phyloP scores from a whole-genome alignment of 371 early-diverging fungal genomes.

The Syncephalastrum monosporum region DNA sequence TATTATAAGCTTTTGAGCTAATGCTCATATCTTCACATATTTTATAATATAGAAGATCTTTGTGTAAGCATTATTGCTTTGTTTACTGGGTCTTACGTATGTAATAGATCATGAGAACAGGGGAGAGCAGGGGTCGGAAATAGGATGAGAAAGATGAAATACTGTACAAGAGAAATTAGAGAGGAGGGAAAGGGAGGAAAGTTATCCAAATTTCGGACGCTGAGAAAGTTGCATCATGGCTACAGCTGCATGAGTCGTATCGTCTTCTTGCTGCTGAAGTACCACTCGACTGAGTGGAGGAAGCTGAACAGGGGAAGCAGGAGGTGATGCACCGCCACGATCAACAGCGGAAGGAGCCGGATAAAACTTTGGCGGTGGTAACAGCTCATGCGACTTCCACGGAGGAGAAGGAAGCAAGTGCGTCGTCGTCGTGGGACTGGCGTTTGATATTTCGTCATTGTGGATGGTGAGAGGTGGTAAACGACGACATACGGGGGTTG shows the following conservation, averaged over 20 bases:
- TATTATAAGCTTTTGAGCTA: too few relatives aligned
- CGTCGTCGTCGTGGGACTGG: background rate
- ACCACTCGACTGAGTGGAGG: conserved; percentile 22
- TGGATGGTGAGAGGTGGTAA: background rate
- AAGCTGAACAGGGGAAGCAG: conserved; percentile 1
- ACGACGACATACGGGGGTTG: background rate
- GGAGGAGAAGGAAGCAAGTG: conserved; percentile 5
- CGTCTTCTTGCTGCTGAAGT: conserved; percentile 17
- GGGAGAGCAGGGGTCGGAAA: too few relatives aligned
- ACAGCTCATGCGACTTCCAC: background rate
- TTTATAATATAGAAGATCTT: too few relatives aligned
- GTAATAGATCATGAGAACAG: background rate
- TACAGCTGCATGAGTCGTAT: conserved; percentile 24
- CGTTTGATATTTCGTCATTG: background rate
- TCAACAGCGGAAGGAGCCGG: background rate
- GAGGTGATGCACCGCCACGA: too few relatives aligned
- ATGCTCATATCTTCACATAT: too few relatives aligned
- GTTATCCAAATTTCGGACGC: background rate
- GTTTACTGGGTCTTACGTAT: background rate
- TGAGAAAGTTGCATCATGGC: conserved; percentile 42
- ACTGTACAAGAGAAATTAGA: conserved; percentile 2
- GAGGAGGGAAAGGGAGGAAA: background rate
- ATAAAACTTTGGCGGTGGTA: background rate
- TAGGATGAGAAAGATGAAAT: background rate
- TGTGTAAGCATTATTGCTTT: too few relatives aligned